These are phyloP conservation scores for Scheffersomyces parashehatae DNA, from an alignment of 1,139 yeast species.

Conservation along the genomic window DNA sequence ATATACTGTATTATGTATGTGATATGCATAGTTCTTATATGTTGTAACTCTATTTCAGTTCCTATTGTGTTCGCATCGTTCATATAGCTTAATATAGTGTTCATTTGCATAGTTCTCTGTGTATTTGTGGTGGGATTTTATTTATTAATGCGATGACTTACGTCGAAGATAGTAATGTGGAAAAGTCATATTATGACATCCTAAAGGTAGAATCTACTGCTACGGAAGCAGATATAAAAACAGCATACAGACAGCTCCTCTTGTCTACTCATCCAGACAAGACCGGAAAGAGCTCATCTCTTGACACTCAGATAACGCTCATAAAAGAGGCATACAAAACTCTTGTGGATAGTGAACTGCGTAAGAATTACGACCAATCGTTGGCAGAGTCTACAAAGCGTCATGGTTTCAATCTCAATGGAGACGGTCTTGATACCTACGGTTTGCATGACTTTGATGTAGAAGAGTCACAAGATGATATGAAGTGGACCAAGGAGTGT, in stretches of 20 bases:
- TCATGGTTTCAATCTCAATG: conserved; percentile 52
- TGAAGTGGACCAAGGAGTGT: conserved; percentile 55
- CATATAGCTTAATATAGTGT: too few species aligned
- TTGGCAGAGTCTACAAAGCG: conserved; percentile 39
- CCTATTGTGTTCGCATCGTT: too few species aligned
- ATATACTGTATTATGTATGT: too few species aligned
- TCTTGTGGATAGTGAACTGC: conserved; percentile 37
- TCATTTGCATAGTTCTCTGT: too few species aligned
- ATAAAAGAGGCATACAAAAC: conserved; percentile 63
- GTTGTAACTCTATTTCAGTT: too few species aligned
- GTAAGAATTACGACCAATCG: conserved; percentile 51
- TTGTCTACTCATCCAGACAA: conserved; percentile 79
- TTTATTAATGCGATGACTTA: not conserved
- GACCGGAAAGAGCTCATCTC: conserved; percentile 11
- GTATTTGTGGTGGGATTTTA: too few species aligned
- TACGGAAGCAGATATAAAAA: conserved; percentile 44
- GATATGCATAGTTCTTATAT: too few species aligned
- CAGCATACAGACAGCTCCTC: conserved; percentile 62
- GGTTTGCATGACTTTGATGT: conserved; percentile 61
- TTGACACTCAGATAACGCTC: conserved; percentile 28
- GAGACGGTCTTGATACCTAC: conserved; percentile 67
- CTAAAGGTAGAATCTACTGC: conserved; percentile 49
- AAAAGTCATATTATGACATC: conserved; percentile 47
- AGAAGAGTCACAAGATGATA: conserved; percentile 22
- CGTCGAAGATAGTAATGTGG: conserved; percentile 1